Conservation (phyloP, 2,329 filamentous ascomycete species). For the Helicocarpus griseus region DNA sequence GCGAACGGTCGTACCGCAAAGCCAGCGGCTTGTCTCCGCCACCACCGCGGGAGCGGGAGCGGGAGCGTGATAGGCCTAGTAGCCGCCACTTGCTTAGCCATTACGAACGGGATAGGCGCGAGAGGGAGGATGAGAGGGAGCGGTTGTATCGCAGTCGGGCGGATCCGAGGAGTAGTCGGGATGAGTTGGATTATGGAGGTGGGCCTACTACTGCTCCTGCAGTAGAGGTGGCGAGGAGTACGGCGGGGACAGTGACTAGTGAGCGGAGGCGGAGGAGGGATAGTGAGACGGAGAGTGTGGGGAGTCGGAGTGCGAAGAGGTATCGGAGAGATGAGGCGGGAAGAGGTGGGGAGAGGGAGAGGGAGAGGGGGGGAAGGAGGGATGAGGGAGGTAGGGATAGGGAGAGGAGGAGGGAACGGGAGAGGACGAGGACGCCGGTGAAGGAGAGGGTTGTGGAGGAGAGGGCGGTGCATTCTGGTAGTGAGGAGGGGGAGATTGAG, state of each 20-base stretch:
- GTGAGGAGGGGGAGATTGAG: conserved; percentile 96
- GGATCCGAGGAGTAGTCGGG: conserved; percentile 67
- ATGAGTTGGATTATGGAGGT: conserved; percentile 87
- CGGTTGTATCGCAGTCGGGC: conserved; percentile 72
- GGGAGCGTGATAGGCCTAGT: conserved; percentile 33
- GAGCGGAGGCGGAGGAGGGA: conserved; percentile 69
- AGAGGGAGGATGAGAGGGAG: conserved; percentile 84
- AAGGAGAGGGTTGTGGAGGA: conserved; percentile 28
- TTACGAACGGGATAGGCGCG: conserved; percentile 68
- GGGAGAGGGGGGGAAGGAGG: conserved; percentile 22
- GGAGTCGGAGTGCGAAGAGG: conserved; percentile 54
- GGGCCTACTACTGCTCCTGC: conserved; percentile 17
- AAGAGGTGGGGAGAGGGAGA: conserved; percentile 29
- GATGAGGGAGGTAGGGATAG: conserved; percentile 26
- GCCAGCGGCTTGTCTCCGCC: conserved; percentile 52
- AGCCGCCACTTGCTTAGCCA: conserved; percentile 24
- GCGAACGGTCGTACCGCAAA: conserved; percentile 88
- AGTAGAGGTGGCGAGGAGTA: conserved; percentile 35
- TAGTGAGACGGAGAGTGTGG: conserved; percentile 58
- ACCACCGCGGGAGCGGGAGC: conserved; percentile 27
- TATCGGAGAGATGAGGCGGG: conserved; percentile 33
- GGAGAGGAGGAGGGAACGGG: conserved; percentile 25
- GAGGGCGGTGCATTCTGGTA: conserved; percentile 62
- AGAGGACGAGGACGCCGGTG: conserved; percentile 29
- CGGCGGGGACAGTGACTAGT: conserved; percentile 43